Conservation (phyloP, 139 green algal genomes). For the Tetraselmis chui region DNA sequence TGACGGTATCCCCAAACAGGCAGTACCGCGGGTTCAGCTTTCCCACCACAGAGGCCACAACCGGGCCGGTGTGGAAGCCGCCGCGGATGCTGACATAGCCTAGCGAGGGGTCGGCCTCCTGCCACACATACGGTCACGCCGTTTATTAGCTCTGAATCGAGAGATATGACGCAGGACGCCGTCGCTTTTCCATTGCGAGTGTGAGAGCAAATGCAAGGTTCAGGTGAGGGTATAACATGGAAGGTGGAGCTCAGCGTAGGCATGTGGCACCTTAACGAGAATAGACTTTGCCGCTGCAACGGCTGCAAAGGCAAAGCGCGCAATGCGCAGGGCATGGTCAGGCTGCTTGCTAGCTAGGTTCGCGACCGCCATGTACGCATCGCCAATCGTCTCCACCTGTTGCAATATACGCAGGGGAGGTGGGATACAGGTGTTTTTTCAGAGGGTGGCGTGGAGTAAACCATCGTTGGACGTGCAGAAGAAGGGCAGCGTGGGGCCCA, state of each 20-base stretch:
- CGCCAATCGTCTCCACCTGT: constrained; percentile 28
- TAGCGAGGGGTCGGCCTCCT: neutral
- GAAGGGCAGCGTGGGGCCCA: too few relatives aligned
- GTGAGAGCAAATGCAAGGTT: neutral
- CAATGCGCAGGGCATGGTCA: constrained; percentile 18
- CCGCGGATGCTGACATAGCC: constrained; percentile 10
- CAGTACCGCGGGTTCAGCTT: neutral
- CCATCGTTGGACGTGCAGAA: too few relatives aligned
- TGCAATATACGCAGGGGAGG: neutral
- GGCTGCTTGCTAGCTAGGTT: constrained; percentile 8
- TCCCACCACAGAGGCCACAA: constrained; percentile 12
- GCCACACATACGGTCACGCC: neutral
- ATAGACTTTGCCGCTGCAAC: constrained; percentile 10
- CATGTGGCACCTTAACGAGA: neutral
- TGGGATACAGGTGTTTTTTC: neutral
- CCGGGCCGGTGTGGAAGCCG: constrained; percentile 23
- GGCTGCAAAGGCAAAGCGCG: constrained; percentile 18
- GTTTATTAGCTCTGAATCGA: neutral
- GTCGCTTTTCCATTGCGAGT: too few relatives aligned
- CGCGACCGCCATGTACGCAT: constrained; percentile 30
- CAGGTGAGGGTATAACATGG: neutral
- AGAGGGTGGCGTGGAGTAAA: too few relatives aligned
- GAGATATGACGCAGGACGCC: neutral
- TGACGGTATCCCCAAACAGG: constrained; percentile 24
- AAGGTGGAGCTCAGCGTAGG: too few relatives aligned